Evolutionary conservation across 768 basidiomycete species (phyloP), one percentile per base, ranked within the genome.

Genomic region (Bullera alba): DNA sequence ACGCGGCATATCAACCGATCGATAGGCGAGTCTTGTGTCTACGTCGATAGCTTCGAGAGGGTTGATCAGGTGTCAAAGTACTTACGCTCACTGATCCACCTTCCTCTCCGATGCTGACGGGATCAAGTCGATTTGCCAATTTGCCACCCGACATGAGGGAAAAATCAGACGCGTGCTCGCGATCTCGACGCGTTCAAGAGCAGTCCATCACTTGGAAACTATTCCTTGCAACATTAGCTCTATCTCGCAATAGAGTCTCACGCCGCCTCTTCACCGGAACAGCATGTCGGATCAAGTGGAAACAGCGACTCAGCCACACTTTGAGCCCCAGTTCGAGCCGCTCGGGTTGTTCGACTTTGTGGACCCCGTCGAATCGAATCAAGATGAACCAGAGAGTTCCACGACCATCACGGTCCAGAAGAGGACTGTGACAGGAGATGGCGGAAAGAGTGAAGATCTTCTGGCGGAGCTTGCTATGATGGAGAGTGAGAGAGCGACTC

Each of bases 401-500:
- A 34, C 32, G 32, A 10, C 32, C 8, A 34, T 8, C 8, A n/a
- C n/a, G 10, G 32, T 34, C 32, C 32, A 34, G 10, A 34, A 34
- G 32, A 34, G 10, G 32, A 34, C 10, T 34, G n/a, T n/a, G 32
- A 10, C 7, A 14, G 37, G 22, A 10, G 37, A 39, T 21, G 37
- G 22, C 22, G 12, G 12, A 8, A 39, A 14, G 37, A 21, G 22
- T 21, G 12, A 14, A 10, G 37, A 39, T 39, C 8, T 39, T 10
- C 12, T 14, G 7, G 37, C 37, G 22, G 37, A 39, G 19, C 25
- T 43, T 7, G 50, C 55, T 7, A 28, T 51, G 50, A 56, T 51
- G 46, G 50, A 56, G 38, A 43, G 43, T 25, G 46, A 56, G 30
- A 14, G 42, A 26, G 21, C 12, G 21, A 43, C 14, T 43, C 22